Base-by-base conservation (phyloP, 139 green algal species). In the Tetradesmus lagerheimii region DNA sequence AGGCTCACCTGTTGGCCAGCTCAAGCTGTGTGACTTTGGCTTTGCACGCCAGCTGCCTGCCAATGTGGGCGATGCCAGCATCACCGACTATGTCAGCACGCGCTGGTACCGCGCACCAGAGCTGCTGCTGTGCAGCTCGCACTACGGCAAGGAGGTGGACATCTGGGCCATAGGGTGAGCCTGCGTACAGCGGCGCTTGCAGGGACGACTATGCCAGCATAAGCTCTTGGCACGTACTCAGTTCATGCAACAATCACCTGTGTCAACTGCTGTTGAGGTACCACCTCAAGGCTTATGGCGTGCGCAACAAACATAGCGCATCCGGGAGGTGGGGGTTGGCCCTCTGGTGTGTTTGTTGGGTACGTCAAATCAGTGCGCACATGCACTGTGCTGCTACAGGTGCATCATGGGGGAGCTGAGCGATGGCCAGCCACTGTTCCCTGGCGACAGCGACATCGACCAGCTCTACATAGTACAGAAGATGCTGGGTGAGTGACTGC, bases 1-100 rank as follows among this genome's bases (percentile, higher is more conserved):
- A 71, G 45, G 78, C 23, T 86, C 77, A 41, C 18, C 83, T 45
- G 92, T 95, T 25, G 95, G 96, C 15, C 87, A 95, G 57, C 78
- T 99, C 0, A 98, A 97, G 93, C 95, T 99, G 50, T 98, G 96
- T 86, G 98, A 99, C 92, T 99, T 99, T 95, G 98, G 98, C 31
- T 99, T 99, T 93, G 96, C 97, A 16, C 91, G 97, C 0, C 76
- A 91, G 77, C 89, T 98, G 66, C 93, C 94, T 0, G 62, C 86
- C 34, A 90, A 88, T 16, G 80, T 39, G 4, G 79, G 35, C 9
- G 93, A 93, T 38, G 92, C 88, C 29, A 90, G 90, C 77, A 95
- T 98, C 38, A 98, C 97, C 0, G 96, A 98, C 50, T 98, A 98
- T 89, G 97, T 99, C n/a, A 97, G 97, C 83, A 99, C 97, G 0